Evolutionary conservation across 1,284 basidiomycete species (phyloP).

Genomic region (Agaricales sp.): DNA sequence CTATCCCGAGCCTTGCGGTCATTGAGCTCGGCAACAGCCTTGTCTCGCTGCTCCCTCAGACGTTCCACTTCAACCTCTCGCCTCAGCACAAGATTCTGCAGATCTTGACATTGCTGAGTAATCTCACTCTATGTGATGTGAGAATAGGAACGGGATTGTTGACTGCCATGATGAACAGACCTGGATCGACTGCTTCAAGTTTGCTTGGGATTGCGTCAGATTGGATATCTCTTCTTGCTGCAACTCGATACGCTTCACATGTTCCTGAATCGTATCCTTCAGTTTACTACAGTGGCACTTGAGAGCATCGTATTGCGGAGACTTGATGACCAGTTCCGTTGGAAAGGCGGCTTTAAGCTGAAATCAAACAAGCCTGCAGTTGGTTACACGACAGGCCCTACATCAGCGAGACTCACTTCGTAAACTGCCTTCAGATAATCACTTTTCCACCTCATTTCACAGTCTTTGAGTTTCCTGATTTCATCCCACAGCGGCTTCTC

Average conservation of each 20-base stretch:
- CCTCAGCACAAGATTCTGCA: conserved; percentile 44
- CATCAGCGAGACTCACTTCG: background rate
- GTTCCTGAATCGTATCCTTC: conserved; percentile 27
- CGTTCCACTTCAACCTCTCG: conserved; percentile 70
- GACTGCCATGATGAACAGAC: conserved; percentile 18
- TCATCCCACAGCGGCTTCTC: too few relatives aligned
- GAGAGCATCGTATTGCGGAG: conserved; percentile 38
- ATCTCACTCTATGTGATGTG: conserved; percentile 23
- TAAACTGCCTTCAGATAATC: too few relatives aligned
- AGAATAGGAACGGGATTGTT: conserved; percentile 10
- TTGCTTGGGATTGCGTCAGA: conserved; percentile 26
- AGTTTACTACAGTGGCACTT: conserved; percentile 32
- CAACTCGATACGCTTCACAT: conserved; percentile 22
- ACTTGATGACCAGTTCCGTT: conserved; percentile 33
- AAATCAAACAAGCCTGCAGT: conserved; percentile 8
- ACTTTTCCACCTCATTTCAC: too few relatives aligned
- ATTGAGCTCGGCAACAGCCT: conserved; percentile 57
- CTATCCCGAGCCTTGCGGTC: conserved; percentile 65
- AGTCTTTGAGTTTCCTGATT: too few relatives aligned
- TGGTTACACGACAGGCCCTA: background rate
- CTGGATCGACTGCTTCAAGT: conserved; percentile 37
- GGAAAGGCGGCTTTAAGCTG: conserved; percentile 34
- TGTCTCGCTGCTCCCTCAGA: conserved; percentile 76
- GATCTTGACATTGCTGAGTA: conserved; percentile 40
- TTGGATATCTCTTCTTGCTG: conserved; percentile 31